phyloP scores from a whole-genome alignment of 1,284 basidiomycete genomes.

The Veloboletus limbatus region DNA sequence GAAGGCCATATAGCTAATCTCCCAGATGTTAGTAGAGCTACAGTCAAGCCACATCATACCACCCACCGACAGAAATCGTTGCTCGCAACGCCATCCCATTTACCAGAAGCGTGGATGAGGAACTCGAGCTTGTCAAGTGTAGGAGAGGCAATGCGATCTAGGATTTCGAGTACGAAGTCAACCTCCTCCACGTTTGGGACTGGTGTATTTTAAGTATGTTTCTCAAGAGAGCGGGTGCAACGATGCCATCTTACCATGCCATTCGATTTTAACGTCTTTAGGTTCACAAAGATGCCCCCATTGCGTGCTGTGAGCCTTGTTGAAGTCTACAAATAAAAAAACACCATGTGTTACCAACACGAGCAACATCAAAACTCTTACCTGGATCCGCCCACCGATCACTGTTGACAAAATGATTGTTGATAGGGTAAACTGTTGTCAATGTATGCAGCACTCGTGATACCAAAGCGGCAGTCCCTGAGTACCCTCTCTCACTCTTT shows the following conservation, averaged over 20 bases:
- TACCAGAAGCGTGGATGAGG: constrained; percentile 54
- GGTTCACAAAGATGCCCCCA: constrained; percentile 87
- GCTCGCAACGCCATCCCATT: constrained; percentile 72
- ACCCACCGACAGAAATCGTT: constrained; percentile 92
- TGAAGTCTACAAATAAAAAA: constrained; percentile 60
- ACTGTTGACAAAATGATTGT: constrained; percentile 81
- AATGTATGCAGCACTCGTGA: constrained; percentile 78
- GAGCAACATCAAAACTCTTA: constrained; percentile 33
- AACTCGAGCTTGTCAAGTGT: constrained; percentile 67
- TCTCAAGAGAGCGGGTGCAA: background rate
- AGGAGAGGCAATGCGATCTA: constrained; percentile 64
- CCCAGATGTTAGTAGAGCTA: constrained; percentile 5
- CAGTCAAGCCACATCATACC: background rate
- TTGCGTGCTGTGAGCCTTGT: constrained; percentile 66
- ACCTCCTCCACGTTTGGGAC: constrained; percentile 77
- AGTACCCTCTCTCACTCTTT: constrained; percentile 89
- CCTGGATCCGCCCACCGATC: constrained; percentile 80
- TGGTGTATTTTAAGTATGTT: constrained; percentile 32
- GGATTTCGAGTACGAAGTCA: constrained; percentile 60
- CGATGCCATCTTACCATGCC: constrained; percentile 65
- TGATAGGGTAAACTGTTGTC: constrained; percentile 76
- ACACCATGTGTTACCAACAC: background rate
- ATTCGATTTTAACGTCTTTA: constrained; percentile 80
- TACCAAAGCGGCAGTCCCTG: constrained; percentile 77
- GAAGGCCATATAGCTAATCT: constrained; percentile 56